Evolutionary conservation across 306 rosid genomes (phyloP).

Genomic region (Spatholobus suberectus): DNA sequence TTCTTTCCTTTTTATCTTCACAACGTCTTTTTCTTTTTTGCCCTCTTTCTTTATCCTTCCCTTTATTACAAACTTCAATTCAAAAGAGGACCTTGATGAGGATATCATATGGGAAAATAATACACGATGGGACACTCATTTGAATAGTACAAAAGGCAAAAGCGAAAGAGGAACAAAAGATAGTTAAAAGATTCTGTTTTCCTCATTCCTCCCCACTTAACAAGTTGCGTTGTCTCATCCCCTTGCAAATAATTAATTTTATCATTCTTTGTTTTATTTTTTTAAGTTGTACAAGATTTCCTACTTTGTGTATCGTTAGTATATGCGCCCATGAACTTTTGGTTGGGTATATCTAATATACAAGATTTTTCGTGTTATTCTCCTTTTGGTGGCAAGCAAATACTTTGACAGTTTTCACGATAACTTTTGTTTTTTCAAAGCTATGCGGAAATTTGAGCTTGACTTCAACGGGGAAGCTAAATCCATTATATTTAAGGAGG

Average conservation of each 20-base stretch:
- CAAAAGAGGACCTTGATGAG: slow-evolving; percentile 39
- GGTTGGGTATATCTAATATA: neutral
- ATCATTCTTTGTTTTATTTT: slow-evolving; percentile 39
- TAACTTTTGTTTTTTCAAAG: neutral
- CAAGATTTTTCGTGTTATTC: slow-evolving; percentile 15
- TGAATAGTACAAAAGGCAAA: slow-evolving; percentile 44
- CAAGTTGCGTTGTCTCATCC: slow-evolving; percentile 41
- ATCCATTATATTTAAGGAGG: neutral
- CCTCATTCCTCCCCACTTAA: slow-evolving; percentile 42
- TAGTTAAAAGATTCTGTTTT: slow-evolving; percentile 46
- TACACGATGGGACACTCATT: slow-evolving; percentile 44
- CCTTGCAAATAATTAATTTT: slow-evolving; percentile 27
- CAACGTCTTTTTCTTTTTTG: slow-evolving; percentile 25
- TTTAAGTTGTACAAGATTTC: slow-evolving; percentile 32
- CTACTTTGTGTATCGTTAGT: slow-evolving; percentile 22
- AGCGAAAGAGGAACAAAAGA: slow-evolving; percentile 42
- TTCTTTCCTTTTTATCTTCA: slow-evolving; percentile 30
- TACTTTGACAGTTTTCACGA: neutral
- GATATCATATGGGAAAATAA: slow-evolving; percentile 44
- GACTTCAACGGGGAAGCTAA: neutral
- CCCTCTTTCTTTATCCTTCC: slow-evolving; percentile 22
- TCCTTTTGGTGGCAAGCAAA: neutral
- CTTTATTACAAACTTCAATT: slow-evolving; percentile 13
- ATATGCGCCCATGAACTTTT: slow-evolving; percentile 42
- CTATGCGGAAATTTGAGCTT: neutral